phyloP scores from a whole-genome alignment of 2,329 filamentous ascomycete genomes.

The Fusarium gaditjirri region DNA sequence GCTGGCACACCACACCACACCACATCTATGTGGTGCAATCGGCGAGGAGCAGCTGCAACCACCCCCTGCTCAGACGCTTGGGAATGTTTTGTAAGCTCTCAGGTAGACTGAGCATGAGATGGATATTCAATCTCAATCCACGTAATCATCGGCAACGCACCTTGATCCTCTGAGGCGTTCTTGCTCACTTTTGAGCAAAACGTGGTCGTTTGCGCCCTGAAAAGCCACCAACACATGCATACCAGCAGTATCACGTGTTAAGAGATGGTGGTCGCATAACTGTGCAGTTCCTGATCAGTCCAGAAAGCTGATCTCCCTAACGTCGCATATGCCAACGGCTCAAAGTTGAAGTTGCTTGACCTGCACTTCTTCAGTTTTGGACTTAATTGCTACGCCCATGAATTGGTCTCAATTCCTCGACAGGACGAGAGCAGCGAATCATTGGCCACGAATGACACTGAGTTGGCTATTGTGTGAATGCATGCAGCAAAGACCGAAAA shows the following conservation, averaged over 20 bases:
- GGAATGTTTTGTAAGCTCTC: not conserved
- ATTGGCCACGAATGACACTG: not conserved
- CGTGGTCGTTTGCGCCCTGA: not conserved
- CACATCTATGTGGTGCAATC: not conserved
- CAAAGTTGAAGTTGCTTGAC: not conserved
- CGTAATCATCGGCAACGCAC: not conserved
- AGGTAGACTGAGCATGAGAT: not conserved
- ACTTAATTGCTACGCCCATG: not conserved
- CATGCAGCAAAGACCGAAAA: not conserved
- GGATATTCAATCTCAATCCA: not conserved
- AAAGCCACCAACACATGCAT: constrained; percentile 19
- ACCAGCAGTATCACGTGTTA: not conserved
- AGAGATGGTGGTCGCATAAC: constrained; percentile 1
- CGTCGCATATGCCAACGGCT: constrained; percentile 8
- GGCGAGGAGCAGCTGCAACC: not conserved
- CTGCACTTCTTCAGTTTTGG: constrained; percentile 21
- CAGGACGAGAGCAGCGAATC: not conserved
- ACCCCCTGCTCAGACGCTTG: not conserved
- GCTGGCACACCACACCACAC: not conserved
- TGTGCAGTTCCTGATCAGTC: constrained; percentile 1
- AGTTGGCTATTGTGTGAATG: not conserved
- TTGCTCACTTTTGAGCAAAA: constrained; percentile 10
- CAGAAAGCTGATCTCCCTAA: constrained; percentile 9
- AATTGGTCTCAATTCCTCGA: not conserved
- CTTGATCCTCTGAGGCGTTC: not conserved